A percentile compares a stretch with the other conserved stretches of the same genome.
Evolutionary conservation across 345 rosid species (phyloP).

Genomic region (Populus simonii): DNA sequence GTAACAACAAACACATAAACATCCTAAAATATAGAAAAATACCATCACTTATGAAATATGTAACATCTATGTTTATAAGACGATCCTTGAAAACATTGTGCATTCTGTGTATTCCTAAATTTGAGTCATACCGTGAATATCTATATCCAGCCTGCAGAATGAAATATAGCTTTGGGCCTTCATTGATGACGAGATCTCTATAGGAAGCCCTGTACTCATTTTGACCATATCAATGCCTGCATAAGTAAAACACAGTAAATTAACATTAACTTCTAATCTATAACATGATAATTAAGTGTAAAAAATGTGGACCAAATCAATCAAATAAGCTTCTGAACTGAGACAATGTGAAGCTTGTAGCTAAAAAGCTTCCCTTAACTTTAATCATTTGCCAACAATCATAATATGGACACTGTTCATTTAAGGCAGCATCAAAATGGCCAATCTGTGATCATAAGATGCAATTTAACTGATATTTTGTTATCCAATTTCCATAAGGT

Average conservation of each 20-base stretch:
- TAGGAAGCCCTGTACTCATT: slow-evolving; percentile 98
- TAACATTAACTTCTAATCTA: neutral
- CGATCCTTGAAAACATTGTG: neutral
- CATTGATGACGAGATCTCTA: slow-evolving; percentile 91
- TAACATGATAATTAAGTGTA: neutral
- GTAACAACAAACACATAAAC: neutral
- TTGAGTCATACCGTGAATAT: slow-evolving; percentile 70
- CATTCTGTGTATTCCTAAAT: slow-evolving; percentile 2
- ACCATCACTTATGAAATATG: too few species aligned
- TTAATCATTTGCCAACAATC: neutral
- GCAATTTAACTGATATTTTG: neutral
- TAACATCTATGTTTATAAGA: neutral
- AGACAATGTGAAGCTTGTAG: neutral
- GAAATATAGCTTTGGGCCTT: slow-evolving; percentile 66
- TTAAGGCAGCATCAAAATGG: neutral
- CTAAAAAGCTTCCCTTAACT: neutral
- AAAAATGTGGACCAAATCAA: neutral
- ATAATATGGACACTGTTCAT: neutral
- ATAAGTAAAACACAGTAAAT: slow-evolving; percentile 10
- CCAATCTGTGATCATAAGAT: neutral
- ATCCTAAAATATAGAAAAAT: neutral
- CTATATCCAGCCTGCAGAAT: slow-evolving; percentile 92
- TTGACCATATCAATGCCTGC: slow-evolving; percentile 98
- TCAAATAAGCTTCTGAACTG: neutral
- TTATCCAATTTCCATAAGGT: slow-evolving; percentile 1